Percentiles rank a stretch among this genome's conserved stretches.
Evolutionary conservation across 2,329 filamentous ascomycete species (phyloP).

Genomic region (Paraconiothyrium brasiliense): DNA sequence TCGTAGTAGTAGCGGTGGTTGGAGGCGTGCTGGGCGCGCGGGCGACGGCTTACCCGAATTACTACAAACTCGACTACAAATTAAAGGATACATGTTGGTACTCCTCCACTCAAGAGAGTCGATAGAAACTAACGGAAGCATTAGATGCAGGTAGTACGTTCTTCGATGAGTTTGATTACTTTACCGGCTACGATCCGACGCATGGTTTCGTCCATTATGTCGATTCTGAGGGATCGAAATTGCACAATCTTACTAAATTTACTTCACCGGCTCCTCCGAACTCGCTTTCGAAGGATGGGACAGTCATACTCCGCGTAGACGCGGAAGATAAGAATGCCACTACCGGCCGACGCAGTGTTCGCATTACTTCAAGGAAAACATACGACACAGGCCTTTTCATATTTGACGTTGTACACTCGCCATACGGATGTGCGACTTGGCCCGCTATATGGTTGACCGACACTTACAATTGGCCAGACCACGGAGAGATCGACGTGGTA

Average conservation of each 20-base stretch:
- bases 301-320: constrained; percentile 53
- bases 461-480: constrained; percentile 36
- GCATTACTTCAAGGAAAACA: constrained; percentile 35
- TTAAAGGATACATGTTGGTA: constrained; percentile 29
- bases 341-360: constrained; percentile 34
- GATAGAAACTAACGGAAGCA: neutral
- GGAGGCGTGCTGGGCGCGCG: constrained; percentile 28
- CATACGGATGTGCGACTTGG: constrained; percentile 36
- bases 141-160: constrained; percentile 30
- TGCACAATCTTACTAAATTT: constrained; percentile 26
- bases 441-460: constrained; percentile 41
- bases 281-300: constrained; percentile 10
- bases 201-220: constrained; percentile 36
- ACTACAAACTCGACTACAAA: constrained; percentile 27
- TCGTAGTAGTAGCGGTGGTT: constrained; percentile 22
- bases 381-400: constrained; percentile 40
- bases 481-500: constrained; percentile 44
- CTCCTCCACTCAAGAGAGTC: neutral
- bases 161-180: constrained; percentile 39
- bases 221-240: constrained; percentile 19
- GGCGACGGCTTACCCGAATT: constrained; percentile 30
- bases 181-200: constrained; percentile 35
- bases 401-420: constrained; percentile 40
- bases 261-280: constrained; percentile 12
- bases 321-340: constrained; percentile 34